These are phyloP conservation scores for Dentipellis fragilis DNA, from an alignment of 768 basidiomycete genomes.

Conservation along the genomic window DNA sequence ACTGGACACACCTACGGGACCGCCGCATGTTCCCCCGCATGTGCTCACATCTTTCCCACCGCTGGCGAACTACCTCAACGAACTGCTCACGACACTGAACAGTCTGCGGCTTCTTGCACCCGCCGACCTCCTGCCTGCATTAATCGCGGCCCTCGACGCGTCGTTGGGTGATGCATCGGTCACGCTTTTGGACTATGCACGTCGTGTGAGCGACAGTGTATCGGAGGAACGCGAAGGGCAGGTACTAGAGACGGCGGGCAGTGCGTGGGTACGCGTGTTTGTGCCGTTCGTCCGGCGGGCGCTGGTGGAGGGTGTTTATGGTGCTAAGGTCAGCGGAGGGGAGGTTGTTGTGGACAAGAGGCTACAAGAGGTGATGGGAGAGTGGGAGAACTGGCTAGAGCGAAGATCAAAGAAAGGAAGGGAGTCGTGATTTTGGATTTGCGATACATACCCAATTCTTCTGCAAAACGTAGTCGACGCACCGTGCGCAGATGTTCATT, in stretches of 20 bases:
- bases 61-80: conserved; percentile 62
- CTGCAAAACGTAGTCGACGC: too few relatives aligned
- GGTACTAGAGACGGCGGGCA: conserved; percentile 36
- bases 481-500: too few relatives aligned
- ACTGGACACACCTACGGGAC: conserved; percentile 8
- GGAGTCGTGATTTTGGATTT: too few relatives aligned
- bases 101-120: conserved; percentile 76
- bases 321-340: conserved; percentile 13
- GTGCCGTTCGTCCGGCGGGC: conserved; percentile 66
- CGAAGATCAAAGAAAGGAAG: too few relatives aligned
- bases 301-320: conserved; percentile 69
- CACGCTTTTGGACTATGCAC: conserved; percentile 36
- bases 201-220: conserved; percentile 11
- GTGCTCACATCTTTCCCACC: conserved; percentile 66
- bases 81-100: conserved; percentile 66
- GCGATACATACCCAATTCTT: too few relatives aligned
- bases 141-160: conserved; percentile 40
- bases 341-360: too few relatives aligned
- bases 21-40: conserved; percentile 59
- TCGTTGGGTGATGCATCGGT: conserved; percentile 37
- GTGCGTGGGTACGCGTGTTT: conserved; percentile 50
- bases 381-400: too few relatives aligned
- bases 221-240: conserved; percentile 21
- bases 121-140: conserved; percentile 38
- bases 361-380: too few relatives aligned